A percentile compares a stretch with the other conserved stretches of the same genome.
Evolutionary conservation across 2,329 filamentous ascomycete species (phyloP).

Genomic region (Magnaporthiopsis rhizophila): DNA sequence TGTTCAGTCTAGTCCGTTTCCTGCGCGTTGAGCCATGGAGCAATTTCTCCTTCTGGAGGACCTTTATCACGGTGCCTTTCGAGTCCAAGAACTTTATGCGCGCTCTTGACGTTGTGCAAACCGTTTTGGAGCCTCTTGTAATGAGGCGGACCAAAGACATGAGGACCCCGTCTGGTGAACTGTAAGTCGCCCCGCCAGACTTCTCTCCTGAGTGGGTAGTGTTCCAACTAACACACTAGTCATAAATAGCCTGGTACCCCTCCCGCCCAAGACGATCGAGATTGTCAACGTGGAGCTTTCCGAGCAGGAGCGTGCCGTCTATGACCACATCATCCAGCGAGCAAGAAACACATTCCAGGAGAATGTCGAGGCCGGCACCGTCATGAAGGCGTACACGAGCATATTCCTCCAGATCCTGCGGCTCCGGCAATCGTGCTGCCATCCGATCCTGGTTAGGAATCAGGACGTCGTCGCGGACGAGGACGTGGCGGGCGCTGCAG

Average conservation of each 20-base stretch:
- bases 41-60: slow-evolving; percentile 99
- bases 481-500: slow-evolving; percentile 68
- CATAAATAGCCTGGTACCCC: slow-evolving; percentile 53
- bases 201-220: neutral
- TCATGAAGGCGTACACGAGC: slow-evolving; percentile 92
- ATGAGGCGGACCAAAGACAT: slow-evolving; percentile 94
- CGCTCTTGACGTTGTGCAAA: slow-evolving; percentile 93
- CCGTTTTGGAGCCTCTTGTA: slow-evolving; percentile 90
- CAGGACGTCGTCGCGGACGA: slow-evolving; percentile 80
- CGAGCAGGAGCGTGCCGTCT: slow-evolving; percentile 77
- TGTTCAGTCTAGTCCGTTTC: slow-evolving; percentile 90
- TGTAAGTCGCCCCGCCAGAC: slow-evolving; percentile 20
- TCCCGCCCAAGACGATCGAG: slow-evolving; percentile 75
- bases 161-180: slow-evolving; percentile 77
- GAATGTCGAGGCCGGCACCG: slow-evolving; percentile 83
- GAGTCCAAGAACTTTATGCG: slow-evolving; percentile 92
- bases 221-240: slow-evolving; percentile 10
- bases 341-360: slow-evolving; percentile 78
- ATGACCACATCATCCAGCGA: slow-evolving; percentile 78
- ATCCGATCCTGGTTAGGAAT: slow-evolving; percentile 83
- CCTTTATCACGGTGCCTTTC: slow-evolving; percentile 95
- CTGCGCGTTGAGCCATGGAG: slow-evolving; percentile 94
- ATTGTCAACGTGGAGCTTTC: slow-evolving; percentile 85
- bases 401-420: slow-evolving; percentile 96
- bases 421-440: slow-evolving; percentile 87